phyloP scores from a whole-genome alignment of 139 green algal genomes.

The Edaphochlamys debaryana region DNA sequence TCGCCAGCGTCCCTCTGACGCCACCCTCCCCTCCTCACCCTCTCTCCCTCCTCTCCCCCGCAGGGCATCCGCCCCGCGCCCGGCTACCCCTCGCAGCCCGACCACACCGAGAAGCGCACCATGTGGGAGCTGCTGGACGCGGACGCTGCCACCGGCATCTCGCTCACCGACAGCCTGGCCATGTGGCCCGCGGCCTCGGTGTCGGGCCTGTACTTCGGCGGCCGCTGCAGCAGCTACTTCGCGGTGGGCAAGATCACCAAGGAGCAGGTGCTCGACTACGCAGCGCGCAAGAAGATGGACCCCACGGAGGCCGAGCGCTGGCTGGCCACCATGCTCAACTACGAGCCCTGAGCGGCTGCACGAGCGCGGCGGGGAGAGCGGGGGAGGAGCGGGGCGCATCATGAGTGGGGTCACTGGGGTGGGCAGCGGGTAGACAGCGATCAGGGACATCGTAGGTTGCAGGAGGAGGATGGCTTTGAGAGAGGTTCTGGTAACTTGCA shows the following conservation, averaged over 20 bases:
- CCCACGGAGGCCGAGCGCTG: conserved; percentile 86
- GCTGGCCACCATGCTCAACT: conserved; percentile 91
- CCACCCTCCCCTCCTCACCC: not conserved
- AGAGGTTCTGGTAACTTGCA: no score
- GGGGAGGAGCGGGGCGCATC: no score
- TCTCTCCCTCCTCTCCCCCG: not conserved
- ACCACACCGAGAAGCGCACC: conserved; percentile 97
- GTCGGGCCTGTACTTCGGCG: conserved; percentile 95
- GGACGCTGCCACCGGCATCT: conserved; percentile 83
- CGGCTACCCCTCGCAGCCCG: conserved; percentile 98
- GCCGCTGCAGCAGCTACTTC: conserved; percentile 91
- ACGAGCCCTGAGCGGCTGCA: conserved; percentile 87
- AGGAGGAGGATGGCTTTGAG: no score
- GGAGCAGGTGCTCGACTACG: conserved; percentile 94
- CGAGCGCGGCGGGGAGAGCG: no score
- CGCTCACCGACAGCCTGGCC: conserved; percentile 94
- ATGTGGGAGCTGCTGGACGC: conserved; percentile 97
- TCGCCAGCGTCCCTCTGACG: no score
- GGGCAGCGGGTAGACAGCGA: no score
- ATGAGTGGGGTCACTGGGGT: no score
- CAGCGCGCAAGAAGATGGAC: conserved; percentile 90
- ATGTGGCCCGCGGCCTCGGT: conserved; percentile 97
- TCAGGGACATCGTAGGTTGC: no score
- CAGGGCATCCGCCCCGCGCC: conserved; percentile 96
- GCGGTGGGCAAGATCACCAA: conserved; percentile 97